Evolutionary conservation across 352 stramenopile species (phyloP), one percentile per base, ranked within the genome.

Genomic region (Phytophthora fragariae): DNA sequence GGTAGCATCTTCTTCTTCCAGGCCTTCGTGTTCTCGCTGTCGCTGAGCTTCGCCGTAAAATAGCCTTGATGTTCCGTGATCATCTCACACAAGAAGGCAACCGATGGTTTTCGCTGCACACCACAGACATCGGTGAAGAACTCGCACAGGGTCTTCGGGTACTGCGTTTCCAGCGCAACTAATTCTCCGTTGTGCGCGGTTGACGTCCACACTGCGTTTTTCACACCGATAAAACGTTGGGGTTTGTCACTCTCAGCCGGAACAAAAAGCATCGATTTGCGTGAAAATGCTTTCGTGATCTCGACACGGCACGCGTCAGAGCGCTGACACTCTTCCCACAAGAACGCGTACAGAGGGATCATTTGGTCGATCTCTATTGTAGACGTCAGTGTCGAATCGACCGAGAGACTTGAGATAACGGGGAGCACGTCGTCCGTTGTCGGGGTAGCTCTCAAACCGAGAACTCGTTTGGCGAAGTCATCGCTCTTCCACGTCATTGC

Each of bases 41-140:
- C 68, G 37, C 14, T 12, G 35, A 9, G 31, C 41, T 65, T 58
- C 49, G 15, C 24, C 21, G 41, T 44, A 21, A 61, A 62, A 1
- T 11, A 21, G 19, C 9, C 17, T 44, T 76, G 49, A 15, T 75
- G 59, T 19, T 52, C 39, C 15, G n/a, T 41, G 9, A 92, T 63
- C 29, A 68, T 72, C 44, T 81, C 65, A 50, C 75, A 89, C 12
- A 95, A 70, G 14, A 82, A 81, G 1, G 55, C 65, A 12, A 89
- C 70, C 5, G 85, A 90, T 0, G 85, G 86, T 61, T 91, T 92
- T n/a, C 70, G 68, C n/a, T 83, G 69, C 14, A 95, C 80, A 17
- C 85, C 84, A 57, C 81, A 92, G 6, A 95, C 57, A 0, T 89
- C 77, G 6, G 75, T 82, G 69, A 95, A 95, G 53, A 95, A 95